These are phyloP conservation scores for Diaporthe humulicola DNA, from an alignment of 2,329 filamentous ascomycete species.

Conservation along the genomic window DNA sequence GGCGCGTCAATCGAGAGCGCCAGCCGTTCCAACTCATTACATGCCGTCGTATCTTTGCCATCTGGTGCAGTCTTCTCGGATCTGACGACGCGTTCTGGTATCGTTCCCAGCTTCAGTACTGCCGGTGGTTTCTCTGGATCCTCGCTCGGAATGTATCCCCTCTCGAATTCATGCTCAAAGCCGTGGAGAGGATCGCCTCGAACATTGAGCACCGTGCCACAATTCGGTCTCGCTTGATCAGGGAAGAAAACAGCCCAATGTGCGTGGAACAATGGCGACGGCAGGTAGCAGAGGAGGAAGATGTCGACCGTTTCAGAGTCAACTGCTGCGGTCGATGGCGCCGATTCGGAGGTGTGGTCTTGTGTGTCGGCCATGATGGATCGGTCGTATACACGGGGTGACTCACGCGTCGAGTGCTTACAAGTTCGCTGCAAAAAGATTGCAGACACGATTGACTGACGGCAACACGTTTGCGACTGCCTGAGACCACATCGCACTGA, in stretches of 20 bases:
- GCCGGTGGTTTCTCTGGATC: constrained; percentile 27
- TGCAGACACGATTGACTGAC: background rate
- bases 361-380: background rate
- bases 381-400: background rate
- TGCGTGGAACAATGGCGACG: constrained; percentile 32
- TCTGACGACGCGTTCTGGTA: background rate
- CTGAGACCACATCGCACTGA: background rate
- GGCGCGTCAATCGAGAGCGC: constrained; percentile 20
- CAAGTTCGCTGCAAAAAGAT: background rate
- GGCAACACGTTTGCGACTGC: background rate
- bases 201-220: constrained; percentile 31
- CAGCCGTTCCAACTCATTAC: constrained; percentile 28
- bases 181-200: constrained; percentile 32
- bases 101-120: background rate
- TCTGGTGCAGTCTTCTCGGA: background rate
- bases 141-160: constrained; percentile 24
- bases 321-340: background rate
- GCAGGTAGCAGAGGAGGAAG: constrained; percentile 33
- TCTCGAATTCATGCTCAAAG: constrained; percentile 32
- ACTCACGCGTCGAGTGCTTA: no score
- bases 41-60: background rate
- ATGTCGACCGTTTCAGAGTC: background rate
- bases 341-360: background rate
- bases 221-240: background rate
- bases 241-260: constrained; percentile 32